Evolutionary conservation across 2,329 filamentous ascomycete species (phyloP).

Genomic region (Cercospora beticola): DNA sequence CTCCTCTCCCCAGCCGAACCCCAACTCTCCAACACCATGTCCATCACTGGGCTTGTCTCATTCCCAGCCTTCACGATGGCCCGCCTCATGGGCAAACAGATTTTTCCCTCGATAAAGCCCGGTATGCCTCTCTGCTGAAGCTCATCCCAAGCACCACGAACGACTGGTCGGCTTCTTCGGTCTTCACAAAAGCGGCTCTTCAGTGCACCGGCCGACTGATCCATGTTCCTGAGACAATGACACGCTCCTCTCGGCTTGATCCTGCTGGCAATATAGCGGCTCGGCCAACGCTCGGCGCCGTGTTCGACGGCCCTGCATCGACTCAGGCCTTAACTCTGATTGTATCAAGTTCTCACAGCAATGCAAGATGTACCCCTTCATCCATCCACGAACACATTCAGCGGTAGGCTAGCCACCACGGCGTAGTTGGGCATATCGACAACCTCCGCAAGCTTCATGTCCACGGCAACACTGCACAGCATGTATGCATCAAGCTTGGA

Average conservation of each 20-base stretch:
- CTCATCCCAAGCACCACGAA: background rate
- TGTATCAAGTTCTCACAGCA: background rate
- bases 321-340: background rate
- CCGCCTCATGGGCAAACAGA: background rate
- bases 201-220: background rate
- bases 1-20: background rate
- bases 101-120: background rate
- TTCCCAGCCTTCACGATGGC: background rate
- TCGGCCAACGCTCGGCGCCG: background rate
- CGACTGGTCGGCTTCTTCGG: background rate
- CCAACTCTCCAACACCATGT: background rate
- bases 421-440: conserved; percentile 29
- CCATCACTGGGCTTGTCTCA: background rate
- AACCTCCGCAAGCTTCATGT: conserved; percentile 23
- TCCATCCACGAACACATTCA: conserved; percentile 21
- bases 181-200: background rate
- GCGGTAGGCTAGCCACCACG: conserved; percentile 20
- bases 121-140: background rate
- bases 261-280: background rate
- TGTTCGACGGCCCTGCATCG: background rate
- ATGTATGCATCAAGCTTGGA: conserved; percentile 24
- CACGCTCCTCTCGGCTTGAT: background rate
- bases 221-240: background rate
- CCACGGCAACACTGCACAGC: conserved; percentile 25
- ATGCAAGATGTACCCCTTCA: background rate